Evolutionary conservation across 257 asterid species (phyloP).

Genomic region (Eucommia ulmoides): DNA sequence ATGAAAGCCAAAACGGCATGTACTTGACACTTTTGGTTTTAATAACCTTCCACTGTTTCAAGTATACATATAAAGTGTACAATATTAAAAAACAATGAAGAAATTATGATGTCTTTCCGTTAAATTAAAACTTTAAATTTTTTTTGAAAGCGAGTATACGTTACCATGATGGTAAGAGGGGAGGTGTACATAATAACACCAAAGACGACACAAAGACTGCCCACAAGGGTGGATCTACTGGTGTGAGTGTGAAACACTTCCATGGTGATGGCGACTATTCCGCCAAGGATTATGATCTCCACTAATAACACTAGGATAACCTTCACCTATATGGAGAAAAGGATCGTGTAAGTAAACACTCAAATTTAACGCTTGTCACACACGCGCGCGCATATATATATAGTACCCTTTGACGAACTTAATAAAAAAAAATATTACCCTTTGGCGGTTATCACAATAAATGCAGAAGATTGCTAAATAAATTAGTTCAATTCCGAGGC

Average conservation of each 20-base stretch:
- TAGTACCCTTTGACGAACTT: background rate
- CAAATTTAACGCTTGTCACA: background rate
- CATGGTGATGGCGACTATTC: slow-evolving; percentile 21
- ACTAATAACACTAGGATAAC: slow-evolving; percentile 8
- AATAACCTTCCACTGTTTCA: slow-evolving; percentile 23
- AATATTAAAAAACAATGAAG: background rate
- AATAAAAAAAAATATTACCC: slow-evolving; percentile 16
- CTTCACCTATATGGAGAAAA: slow-evolving; percentile 15
- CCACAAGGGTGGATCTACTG: slow-evolving; percentile 39
- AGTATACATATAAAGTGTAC: background rate
- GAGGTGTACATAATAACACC: slow-evolving; percentile 54
- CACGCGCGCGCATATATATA: background rate
- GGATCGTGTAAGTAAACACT: background rate
- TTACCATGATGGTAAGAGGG: slow-evolving; percentile 51
- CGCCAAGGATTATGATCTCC: slow-evolving; percentile 17
- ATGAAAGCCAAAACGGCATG: slow-evolving; percentile 46
- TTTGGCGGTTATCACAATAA: slow-evolving; percentile 17
- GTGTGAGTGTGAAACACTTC: slow-evolving; percentile 16
- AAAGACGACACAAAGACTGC: slow-evolving; percentile 33
- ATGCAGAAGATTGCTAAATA: slow-evolving; percentile 35
- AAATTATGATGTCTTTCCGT: too few relatives aligned
- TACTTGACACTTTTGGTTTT: slow-evolving; percentile 40
- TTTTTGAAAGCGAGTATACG: slow-evolving; percentile 3
- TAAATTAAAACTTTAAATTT: too few relatives aligned
- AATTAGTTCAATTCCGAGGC: slow-evolving; percentile 25